A percentile compares a stretch with the other conserved stretches of the same genome.
phyloP scores from a whole-genome alignment of 1,284 basidiomycete genomes.

The Caloboletus inedulis region DNA sequence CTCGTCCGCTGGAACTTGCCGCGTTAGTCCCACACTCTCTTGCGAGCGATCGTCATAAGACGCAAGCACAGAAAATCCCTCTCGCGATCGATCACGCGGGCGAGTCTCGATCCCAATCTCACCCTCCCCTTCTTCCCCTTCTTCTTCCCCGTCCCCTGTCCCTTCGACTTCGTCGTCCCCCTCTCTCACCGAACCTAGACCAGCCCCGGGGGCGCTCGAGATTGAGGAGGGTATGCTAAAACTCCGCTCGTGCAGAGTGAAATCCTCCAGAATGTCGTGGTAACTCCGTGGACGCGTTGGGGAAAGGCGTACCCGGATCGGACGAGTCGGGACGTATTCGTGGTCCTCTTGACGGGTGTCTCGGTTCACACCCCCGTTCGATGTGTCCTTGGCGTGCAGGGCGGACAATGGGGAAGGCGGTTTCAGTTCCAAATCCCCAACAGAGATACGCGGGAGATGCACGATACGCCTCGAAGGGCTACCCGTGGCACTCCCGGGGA shows the following conservation, averaged over 20 bases:
- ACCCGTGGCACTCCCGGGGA: constrained; percentile 17
- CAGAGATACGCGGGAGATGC: constrained; percentile 26
- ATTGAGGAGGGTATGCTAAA: constrained; percentile 34
- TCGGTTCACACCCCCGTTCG: not conserved
- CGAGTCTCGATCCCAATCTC: constrained; percentile 6
- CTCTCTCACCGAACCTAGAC: constrained; percentile 30
- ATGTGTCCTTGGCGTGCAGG: not conserved
- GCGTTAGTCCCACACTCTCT: constrained; percentile 3
- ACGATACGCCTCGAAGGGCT: constrained; percentile 25
- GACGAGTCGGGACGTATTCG: constrained; percentile 16
- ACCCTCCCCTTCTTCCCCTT: constrained; percentile 17
- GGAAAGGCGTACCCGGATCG: constrained; percentile 37
- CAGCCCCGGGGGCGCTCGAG: constrained; percentile 26
- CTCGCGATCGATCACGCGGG: not conserved
- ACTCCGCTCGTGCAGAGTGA: constrained; percentile 41
- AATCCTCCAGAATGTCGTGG: constrained; percentile 63
- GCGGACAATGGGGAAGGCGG: constrained; percentile 2
- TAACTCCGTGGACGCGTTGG: constrained; percentile 56
- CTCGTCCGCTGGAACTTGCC: constrained; percentile 2
- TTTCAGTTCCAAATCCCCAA: constrained; percentile 14
- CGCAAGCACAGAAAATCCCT: not conserved
- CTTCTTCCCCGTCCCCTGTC: constrained; percentile 1
- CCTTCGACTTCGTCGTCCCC: constrained; percentile 21
- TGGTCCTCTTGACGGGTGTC: constrained; percentile 9
- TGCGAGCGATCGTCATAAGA: constrained; percentile 3